These are phyloP conservation scores for Gentiana dahurica DNA, from an alignment of 257 asterid genomes.

Conservation along the genomic window DNA sequence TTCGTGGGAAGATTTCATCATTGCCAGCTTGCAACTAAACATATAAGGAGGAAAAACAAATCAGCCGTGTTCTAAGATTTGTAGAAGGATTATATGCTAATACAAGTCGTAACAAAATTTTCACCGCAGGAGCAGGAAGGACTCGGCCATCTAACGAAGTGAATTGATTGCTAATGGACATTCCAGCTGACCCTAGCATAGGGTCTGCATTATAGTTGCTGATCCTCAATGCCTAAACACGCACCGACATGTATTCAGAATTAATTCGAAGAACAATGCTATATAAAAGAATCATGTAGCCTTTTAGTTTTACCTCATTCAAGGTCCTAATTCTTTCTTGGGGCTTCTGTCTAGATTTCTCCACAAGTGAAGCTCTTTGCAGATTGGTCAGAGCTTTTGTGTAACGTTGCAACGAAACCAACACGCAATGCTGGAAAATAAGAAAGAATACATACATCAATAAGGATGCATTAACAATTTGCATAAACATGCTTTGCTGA, in stretches of 20 bases:
- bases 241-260: no score
- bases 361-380: constrained; percentile 75
- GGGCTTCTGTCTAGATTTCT: constrained; percentile 87
- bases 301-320: constrained; percentile 28
- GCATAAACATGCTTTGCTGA: background rate
- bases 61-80: background rate
- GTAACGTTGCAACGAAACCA: constrained; percentile 78
- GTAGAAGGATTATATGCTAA: background rate
- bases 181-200: constrained; percentile 39
- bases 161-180: constrained; percentile 39
- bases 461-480: constrained; percentile 2
- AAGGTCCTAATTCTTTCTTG: constrained; percentile 71
- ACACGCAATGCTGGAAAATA: constrained; percentile 42
- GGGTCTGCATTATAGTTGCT: constrained; percentile 46
- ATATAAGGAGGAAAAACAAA: constrained; percentile 6
- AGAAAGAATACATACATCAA: background rate
- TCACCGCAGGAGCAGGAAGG: constrained; percentile 54
- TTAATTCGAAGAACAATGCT: no score
- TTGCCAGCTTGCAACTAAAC: constrained; percentile 48
- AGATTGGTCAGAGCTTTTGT: constrained; percentile 63
- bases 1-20: constrained; percentile 31
- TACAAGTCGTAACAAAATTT: background rate
- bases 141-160: constrained; percentile 52
- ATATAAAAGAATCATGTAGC: background rate
- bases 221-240: constrained; percentile 32